Base-by-base conservation (phyloP, 1,139 yeast species). In the Candida sanyaensis region DNA sequence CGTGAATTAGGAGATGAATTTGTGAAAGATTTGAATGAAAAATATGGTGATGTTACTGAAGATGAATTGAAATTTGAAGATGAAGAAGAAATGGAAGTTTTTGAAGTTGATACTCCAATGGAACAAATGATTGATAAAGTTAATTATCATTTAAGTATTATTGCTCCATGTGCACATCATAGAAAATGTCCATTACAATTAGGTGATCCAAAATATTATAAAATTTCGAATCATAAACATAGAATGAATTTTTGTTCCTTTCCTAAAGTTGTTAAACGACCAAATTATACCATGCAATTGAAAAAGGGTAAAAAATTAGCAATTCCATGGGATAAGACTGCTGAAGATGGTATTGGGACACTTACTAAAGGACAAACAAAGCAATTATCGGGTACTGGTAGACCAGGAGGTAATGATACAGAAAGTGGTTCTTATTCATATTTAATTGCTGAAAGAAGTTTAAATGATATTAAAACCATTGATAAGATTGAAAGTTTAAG, bases 101-200 rank as follows among this genome's bases (percentile, higher is more conserved):
- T 66, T 42, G 56, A 50, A 24, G 43, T 45, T n/a, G 59, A 56
- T 21, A 53, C 56, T 7, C 42, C 47, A 2, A 27, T 12, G 10
- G 48, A 47, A 37, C n/a, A 45, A 17, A 37, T 38, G 24, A n/a
- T 29, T n/a, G 53, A 47, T 24, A 57, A 66, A 57, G 69, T 72
- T 4, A 77, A 77, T 54, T 84, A 77, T 58, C 84, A 84, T 55
- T 57, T 87, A 39, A 77, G 77, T 46, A 77, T 92, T 9, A 60
- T 93, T 29, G 97, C 97, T 0, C 99, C 99, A 4, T 93, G 98
- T 62, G 69, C 96, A 0, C 98, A 93, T 63, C 97, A 91, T 59
- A 81, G 85, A 28, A 80, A 75, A 56, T 92, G 98, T 60, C 98
- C 99, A 0, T 69, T 93, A 47, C 97, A 91, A 63, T 76, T 83